These are phyloP conservation scores for Psilocybe mexicana DNA, from an alignment of 1,284 basidiomycete species.

Conservation along the genomic window DNA sequence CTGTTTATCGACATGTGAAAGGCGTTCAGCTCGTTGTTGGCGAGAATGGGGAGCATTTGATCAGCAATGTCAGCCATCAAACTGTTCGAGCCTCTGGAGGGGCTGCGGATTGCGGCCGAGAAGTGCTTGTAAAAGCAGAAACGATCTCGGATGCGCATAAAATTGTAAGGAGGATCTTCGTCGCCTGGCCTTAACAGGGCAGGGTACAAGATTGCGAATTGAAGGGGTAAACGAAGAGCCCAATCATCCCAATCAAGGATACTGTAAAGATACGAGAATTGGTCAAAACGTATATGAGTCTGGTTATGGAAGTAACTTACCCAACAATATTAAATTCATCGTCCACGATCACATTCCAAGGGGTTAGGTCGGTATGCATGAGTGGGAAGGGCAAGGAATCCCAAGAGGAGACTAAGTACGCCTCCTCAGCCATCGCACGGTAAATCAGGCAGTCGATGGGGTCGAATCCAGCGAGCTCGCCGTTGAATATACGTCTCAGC, in stretches of 20 bases:
- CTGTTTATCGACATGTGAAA: not conserved
- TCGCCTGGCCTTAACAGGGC: no score
- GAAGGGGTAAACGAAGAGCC: no score
- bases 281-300: no score
- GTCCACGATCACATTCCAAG: not conserved
- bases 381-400: not conserved
- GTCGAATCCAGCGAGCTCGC: not conserved
- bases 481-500: not conserved
- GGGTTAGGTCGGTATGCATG: not conserved
- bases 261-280: no score
- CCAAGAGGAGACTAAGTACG: not conserved
- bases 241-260: no score
- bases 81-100: not conserved
- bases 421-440: not conserved
- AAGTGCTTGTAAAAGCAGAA: no score
- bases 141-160: no score
- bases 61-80: no score
- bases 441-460: conserved; percentile 3
- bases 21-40: not conserved
- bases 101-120: no score
- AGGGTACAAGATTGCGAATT: no score
- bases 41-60: not conserved
- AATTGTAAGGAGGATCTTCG: no score
- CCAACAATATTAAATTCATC: not conserved
- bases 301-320: no score